Percentiles rank a stretch among this genome's conserved stretches.
phyloP scores from a whole-genome alignment of 148 eudicot genomes.

The Chenopodium formosanum region DNA sequence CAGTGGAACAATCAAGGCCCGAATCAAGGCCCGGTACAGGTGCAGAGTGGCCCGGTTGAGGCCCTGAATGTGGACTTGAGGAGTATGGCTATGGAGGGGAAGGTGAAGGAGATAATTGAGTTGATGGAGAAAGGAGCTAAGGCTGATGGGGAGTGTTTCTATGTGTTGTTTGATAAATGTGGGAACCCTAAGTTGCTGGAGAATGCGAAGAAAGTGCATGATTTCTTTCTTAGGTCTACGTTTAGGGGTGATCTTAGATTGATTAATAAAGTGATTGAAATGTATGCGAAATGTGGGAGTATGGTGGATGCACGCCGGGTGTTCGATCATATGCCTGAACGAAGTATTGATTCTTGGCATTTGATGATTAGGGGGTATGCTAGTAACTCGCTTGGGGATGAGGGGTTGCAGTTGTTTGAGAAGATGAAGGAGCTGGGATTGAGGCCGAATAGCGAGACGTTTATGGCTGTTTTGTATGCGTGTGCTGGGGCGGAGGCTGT shows the following conservation, averaged over 20 bases:
- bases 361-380: constrained; percentile 61
- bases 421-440: constrained; percentile 60
- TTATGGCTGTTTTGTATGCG: constrained; percentile 60
- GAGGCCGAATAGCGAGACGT: constrained; percentile 57
- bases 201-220: constrained; percentile 70
- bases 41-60: constrained; percentile 18
- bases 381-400: constrained; percentile 61
- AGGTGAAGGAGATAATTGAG: constrained; percentile 70
- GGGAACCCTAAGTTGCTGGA: constrained; percentile 53
- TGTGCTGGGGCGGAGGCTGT: constrained; percentile 88
- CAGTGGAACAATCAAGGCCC: neutral
- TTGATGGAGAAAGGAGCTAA: constrained; percentile 53
- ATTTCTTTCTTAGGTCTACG: constrained; percentile 52
- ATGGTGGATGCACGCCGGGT: constrained; percentile 74
- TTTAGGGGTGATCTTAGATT: constrained; percentile 52
- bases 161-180: constrained; percentile 58
- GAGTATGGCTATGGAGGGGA: constrained; percentile 63
- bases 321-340: constrained; percentile 75
- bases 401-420: constrained; percentile 60
- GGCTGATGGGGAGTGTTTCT: constrained; percentile 57
- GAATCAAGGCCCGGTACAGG: constrained; percentile 3
- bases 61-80: constrained; percentile 45
- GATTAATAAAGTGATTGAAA: constrained; percentile 55
- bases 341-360: constrained; percentile 68
- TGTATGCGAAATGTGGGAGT: constrained; percentile 68